Conservation (phyloP, 2,329 filamentous ascomycete species). For the Fusarium camptoceras region DNA sequence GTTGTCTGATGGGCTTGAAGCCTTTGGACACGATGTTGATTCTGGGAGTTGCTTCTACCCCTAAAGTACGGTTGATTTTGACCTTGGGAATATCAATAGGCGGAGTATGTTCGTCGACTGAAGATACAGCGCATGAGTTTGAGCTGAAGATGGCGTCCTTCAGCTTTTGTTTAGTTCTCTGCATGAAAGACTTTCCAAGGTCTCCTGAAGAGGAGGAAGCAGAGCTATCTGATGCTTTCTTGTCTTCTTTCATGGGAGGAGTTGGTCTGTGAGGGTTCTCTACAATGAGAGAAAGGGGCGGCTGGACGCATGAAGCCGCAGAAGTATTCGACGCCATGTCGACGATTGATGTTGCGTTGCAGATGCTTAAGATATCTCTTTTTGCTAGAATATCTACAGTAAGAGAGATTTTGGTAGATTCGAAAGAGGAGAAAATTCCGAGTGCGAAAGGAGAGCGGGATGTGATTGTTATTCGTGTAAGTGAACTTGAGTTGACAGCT, state of each 20-base stretch:
- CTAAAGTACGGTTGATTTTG: neutral
- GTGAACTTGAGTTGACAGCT: constrained; percentile 4
- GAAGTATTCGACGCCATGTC: constrained; percentile 22
- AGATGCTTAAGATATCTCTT: neutral
- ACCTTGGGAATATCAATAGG: constrained; percentile 2
- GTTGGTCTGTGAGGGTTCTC: constrained; percentile 4
- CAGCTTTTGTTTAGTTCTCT: constrained; percentile 3
- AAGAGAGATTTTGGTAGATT: neutral
- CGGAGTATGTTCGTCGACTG: constrained; percentile 30
- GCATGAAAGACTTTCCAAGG: neutral
- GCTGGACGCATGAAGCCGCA: constrained; percentile 11
- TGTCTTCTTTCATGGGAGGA: neutral
- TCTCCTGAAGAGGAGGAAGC: neutral
- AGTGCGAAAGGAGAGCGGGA: neutral
- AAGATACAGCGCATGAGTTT: constrained; percentile 9
- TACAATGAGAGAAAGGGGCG: constrained; percentile 35
- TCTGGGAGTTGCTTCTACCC: neutral
- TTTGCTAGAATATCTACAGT: neutral
- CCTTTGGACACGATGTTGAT: neutral
- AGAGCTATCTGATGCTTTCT: neutral
- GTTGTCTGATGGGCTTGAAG: neutral
- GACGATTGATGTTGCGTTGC: neutral
- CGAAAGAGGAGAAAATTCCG: neutral
- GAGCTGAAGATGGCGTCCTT: constrained; percentile 8
- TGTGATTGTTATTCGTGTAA: neutral